Evolutionary conservation across 2,329 filamentous ascomycete species (phyloP), one percentile per base, ranked within the genome.

Genomic region (Penicillium glabrum): DNA sequence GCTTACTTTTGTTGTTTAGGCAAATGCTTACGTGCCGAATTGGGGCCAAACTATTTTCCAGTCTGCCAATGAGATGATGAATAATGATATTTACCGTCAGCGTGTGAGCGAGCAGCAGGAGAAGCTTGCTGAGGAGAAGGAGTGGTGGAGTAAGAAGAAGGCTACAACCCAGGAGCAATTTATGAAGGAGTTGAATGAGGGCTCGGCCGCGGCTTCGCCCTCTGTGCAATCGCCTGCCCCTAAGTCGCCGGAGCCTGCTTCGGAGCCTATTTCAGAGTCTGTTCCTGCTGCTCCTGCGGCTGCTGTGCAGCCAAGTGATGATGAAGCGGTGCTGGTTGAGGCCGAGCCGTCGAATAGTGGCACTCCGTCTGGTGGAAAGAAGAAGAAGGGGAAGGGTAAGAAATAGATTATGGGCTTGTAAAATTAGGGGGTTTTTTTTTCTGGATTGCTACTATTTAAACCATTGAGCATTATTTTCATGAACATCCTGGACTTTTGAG

Each of bases 21-120:
- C 96, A 68, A 98, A 98, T 73, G 92, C 90, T 21, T 89, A 97
- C 62, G 83, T 86, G 1, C 88, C 90, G 48, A 88, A 89, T 74
- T 99, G 95, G 95, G 95, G 95, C 60, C 88, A 95, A 72, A 86
- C 85, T 55, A 98, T 99, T 74, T 99, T 99, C 84, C 95, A 99
- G 76, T 93, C 90, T 46, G 95, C 95, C 54, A 96, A 96, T 76
- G 95, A 99, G 77, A 97, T 99, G 77, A 87, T 89, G 57, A 89
- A 91, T 70, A 97, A 97, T 78, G 84, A 85, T 43, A 78, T 87
- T 46, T 83, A 96, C 69, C 89, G 91, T 64, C 82, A 88, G 63
- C 85, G 88, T 49, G 82, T 96, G 21, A 84, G 87, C 46, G 89
- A 92, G 61, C 86, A 96, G 57, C 87, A 93, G 67, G 78, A 81